These are phyloP conservation scores for Cladobotryum protrusum DNA, from an alignment of 2,329 filamentous ascomycete genomes.

Conservation along the genomic window DNA sequence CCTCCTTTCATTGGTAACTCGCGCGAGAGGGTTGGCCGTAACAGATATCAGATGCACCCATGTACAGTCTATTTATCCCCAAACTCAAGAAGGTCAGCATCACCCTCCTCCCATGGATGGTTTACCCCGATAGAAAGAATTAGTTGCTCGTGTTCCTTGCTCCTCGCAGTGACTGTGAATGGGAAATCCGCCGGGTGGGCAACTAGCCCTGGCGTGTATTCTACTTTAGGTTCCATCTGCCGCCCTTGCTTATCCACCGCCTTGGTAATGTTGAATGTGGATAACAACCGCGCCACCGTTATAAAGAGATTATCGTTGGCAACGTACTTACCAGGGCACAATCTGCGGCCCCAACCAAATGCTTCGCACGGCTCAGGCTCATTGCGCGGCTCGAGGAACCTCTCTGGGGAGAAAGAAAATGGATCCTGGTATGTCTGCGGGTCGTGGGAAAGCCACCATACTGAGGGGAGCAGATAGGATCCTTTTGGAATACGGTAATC, in stretches of 20 bases:
- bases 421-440: not conserved
- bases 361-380: not conserved
- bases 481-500: no score
- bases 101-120: no score
- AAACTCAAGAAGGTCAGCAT: no score
- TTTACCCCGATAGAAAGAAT: not conserved
- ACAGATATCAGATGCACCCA: no score
- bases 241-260: not conserved
- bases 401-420: not conserved
- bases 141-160: not conserved
- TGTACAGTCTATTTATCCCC: no score
- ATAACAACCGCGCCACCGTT: not conserved
- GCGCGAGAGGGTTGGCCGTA: no score
- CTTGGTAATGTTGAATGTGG: conserved; percentile 1
- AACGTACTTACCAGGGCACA: not conserved
- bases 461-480: not conserved
- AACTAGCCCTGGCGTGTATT: not conserved
- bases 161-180: not conserved
- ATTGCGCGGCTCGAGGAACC: not conserved
- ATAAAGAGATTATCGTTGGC: not conserved
- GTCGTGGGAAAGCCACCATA: not conserved
- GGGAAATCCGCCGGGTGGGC: not conserved
- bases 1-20: no score
- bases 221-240: not conserved
- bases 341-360: conserved; percentile 1